Percentiles rank a stretch among this genome's conserved stretches.
These are phyloP conservation scores for Vanilla planifolia DNA, from an alignment of 106 monocot species.

Conservation along the genomic window DNA sequence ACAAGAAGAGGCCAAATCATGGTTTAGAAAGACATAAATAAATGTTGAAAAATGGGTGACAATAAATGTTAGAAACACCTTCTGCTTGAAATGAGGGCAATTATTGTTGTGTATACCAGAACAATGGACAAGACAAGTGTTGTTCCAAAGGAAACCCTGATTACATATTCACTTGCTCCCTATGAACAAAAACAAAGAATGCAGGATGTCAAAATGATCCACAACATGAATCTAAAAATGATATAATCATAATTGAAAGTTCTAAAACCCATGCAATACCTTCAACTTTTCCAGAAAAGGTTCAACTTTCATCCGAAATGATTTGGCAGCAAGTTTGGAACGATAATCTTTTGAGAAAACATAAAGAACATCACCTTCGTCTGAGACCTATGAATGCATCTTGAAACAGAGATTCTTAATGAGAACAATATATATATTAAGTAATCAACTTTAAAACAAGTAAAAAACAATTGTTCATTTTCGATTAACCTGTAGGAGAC, in stretches of 20 bases:
- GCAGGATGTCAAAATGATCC: neutral
- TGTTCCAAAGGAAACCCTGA: slow-evolving; percentile 93
- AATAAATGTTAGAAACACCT: slow-evolving; percentile 34
- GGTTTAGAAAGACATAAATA: neutral
- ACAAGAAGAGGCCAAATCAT: neutral
- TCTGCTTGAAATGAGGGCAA: slow-evolving; percentile 82
- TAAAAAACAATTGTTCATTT: too few species aligned
- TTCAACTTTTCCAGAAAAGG: slow-evolving; percentile 81
- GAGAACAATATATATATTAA: slow-evolving; percentile 6
- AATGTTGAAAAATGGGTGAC: neutral
- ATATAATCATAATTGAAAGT: neutral
- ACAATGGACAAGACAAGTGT: slow-evolving; percentile 90
- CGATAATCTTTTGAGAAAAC: slow-evolving; percentile 83
- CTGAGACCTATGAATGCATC: slow-evolving; percentile 88
- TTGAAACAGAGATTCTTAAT: slow-evolving; percentile 38
- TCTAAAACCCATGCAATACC: slow-evolving; percentile 30
- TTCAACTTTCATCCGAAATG: slow-evolving; percentile 87
- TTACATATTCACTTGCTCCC: slow-evolving; percentile 69
- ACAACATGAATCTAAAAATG: neutral
- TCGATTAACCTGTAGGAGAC: too few species aligned
- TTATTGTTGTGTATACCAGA: slow-evolving; percentile 93
- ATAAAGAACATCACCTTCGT: slow-evolving; percentile 97
- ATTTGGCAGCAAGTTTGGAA: slow-evolving; percentile 67
- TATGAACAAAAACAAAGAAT: slow-evolving; percentile 20
- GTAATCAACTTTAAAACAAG: neutral